phyloP scores from a whole-genome alignment of 129 eudicot genomes.

The Pulicaria dysenterica region DNA sequence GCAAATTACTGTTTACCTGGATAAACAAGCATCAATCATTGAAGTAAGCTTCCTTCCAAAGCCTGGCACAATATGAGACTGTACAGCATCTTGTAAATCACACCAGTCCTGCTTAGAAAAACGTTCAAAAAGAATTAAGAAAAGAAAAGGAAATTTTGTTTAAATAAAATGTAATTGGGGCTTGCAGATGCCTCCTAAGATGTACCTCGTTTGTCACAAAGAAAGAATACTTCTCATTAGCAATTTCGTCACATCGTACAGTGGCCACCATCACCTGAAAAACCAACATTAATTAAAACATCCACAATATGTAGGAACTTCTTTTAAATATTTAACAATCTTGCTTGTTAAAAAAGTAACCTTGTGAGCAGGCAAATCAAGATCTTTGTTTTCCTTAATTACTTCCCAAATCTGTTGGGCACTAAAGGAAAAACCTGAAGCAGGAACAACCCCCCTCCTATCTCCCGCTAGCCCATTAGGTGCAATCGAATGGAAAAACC shows the following conservation, averaged over 20 bases:
- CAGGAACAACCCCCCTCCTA: conserved; percentile 97
- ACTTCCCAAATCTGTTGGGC: conserved; percentile 96
- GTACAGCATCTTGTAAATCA: conserved; percentile 72
- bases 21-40: conserved; percentile 63
- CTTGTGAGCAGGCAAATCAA: conserved; percentile 99
- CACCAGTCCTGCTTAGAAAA: conserved; percentile 68
- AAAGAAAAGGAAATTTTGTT: neutral
- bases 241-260: conserved; percentile 98
- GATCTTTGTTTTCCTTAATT: conserved; percentile 96
- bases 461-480: conserved; percentile 99
- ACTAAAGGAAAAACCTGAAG: conserved; percentile 97
- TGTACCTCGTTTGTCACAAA: conserved; percentile 68
- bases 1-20: conserved; percentile 49
- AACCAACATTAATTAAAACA: conserved; percentile 21
- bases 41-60: conserved; percentile 92
- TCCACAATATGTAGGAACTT: conserved; percentile 9
- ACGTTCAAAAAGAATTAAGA: neutral
- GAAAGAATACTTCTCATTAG: conserved; percentile 66
- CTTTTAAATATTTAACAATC: neutral
- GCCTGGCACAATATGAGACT: conserved; percentile 68
- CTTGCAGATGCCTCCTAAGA: conserved; percentile 14
- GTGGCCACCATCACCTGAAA: conserved; percentile 98
- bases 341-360: conserved; percentile 32
- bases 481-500: conserved; percentile 89
- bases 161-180: neutral